Base-by-base conservation (phyloP, 2,329 filamentous ascomycete genomes). In the Fusarium heterosporum region DNA sequence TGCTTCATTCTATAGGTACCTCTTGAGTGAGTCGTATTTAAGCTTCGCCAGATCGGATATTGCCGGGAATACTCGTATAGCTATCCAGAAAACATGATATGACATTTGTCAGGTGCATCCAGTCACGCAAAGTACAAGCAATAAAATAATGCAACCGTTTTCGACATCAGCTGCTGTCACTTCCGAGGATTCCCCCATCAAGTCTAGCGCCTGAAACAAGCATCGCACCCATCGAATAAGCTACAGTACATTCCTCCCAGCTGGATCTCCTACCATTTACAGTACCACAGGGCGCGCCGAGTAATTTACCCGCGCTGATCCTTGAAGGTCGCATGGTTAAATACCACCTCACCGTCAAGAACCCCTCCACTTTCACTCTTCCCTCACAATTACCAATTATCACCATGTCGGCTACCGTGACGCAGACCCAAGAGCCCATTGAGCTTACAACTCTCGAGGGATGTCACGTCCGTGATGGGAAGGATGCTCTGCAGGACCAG, bases 341-440 rank as follows among this genome's bases (percentile, higher is more conserved):
- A 43, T 43, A 32, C 32, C 28, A 32, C 26, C 8, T 19, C 45
- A 17, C 6, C 6, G 19, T 32, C 22, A 47, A 22, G n/a, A 10
- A 26, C 19, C 17, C 16, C 19, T 7, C 17, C 10, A 14, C 30
- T 10, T 19, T 4, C 19, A 22, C 6, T 4, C 9, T 19, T 19
- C 4, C 11, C 8, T 10, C 30, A 4, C 17, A 11, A 13, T 12
- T 13, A 11, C 6, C 30, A 42, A 2, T 13, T 16, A 3, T 11
- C 41, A 39, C 17, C 4, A 69, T 69, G 66, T 69, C 66, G n/a
- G 52, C 48, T 6, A 30, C 57, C 11, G 10, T 39, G 3, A 69
- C 51, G 0, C 66, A 69, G 4, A 69, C 62, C 0, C 55, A 52
- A 4, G 62, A 69, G 29, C 30, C 57, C 0, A 54, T 69, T 25